Base-by-base conservation (phyloP, 352 stramenopile genomes). In the Poterioochromonas sp. region DNA sequence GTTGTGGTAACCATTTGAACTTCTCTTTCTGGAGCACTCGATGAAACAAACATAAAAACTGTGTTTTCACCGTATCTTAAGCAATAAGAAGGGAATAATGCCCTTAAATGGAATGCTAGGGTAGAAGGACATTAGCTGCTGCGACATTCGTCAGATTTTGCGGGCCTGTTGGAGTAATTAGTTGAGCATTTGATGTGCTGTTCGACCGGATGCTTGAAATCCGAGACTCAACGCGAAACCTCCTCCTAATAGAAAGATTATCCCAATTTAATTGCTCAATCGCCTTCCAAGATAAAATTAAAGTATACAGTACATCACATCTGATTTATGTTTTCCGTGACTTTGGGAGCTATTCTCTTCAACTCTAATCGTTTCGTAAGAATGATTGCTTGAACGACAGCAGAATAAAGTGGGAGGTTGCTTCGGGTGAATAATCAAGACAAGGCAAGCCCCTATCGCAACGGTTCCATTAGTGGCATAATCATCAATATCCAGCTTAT, bases 181-280 rank as follows among this genome's bases (percentile, higher is more conserved):
- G 26, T 26, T 70, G 12, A n/a, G 15, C 3, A n/a, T 41, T 43
- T n/a, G 1, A 37, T n/a, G n/a, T 43, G 15, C 1, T n/a, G 60
- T 41, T 41, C 35, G 40, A 35, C 60, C 60, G 40, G 18, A 43
- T n/a, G 60, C 32, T n/a, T 70, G 2, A 70, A 37, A 70, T 22
- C 15, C 60, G 3, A 8, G 1, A 70, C 15, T 41, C 29, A 70
- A 70, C 20, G 60, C 60, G 26, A 70, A 70, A 22, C 60, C 60
- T 29, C 60, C 60, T 43, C 60, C 60, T n/a, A 70, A 70, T n/a
- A 70, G 26, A 12, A 70, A 70, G 12, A 70, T n/a, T 5, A 47
- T 70, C 60, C 60, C 60, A 70, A 70, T 37, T 37, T n/a, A 70
- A 43, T 22, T 0, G 12, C 40, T 70, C 20, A 22, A n/a, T n/a